Evolutionary conservation across 139 green algal species (phyloP), one percentile per base, ranked within the genome.

Genomic region (Desmodesmus armatus): DNA sequence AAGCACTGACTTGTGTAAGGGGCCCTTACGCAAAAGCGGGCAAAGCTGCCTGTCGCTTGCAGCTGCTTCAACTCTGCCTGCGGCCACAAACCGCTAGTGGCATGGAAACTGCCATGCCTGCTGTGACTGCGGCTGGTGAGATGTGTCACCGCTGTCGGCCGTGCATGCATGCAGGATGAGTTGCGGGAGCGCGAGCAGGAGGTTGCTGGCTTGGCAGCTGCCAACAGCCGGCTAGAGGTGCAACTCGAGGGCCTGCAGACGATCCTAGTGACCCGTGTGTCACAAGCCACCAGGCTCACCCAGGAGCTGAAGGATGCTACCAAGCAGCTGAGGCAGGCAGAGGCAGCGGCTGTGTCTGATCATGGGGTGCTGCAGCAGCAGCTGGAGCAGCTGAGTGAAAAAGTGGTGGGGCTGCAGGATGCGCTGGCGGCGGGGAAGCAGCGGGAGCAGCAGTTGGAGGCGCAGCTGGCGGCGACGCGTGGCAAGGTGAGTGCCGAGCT

Each of bases 181-280:
- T 31, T 80, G 49, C 47, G 73, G 19, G 47, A 80, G 1, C 66
- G 67, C n/a, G 73, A 80, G 29, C 53, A 63, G 17, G 40, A 43
- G 7, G 13, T 80, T 15, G 47, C 33, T 31, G 73, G 67, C 17
- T 49, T 80, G 0, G 25, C 73, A 67, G 33, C 73, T 19, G 29
- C 33, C 11, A 5, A 23, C 21, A 33, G 35, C 35, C 44, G 33
- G 29, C 19, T 33, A 35, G 35, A 43, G 15, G 47, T 47, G 5
- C 47, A 80, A 49, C 73, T 80, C 31, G 47, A 80, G 9, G 73
- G 73, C 49, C 73, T 80, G 47, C 47, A 67, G 73, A 80, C 73
- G 3, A 49, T 80, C 17, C 73, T 80, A 7, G 31, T 49, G 3
- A 49, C 73, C 29, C 44, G 47, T 15, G 67, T 49, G 33, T 21